Conservation (phyloP, 352 stramenopile species). For the Phytophthora pinifolia region DNA sequence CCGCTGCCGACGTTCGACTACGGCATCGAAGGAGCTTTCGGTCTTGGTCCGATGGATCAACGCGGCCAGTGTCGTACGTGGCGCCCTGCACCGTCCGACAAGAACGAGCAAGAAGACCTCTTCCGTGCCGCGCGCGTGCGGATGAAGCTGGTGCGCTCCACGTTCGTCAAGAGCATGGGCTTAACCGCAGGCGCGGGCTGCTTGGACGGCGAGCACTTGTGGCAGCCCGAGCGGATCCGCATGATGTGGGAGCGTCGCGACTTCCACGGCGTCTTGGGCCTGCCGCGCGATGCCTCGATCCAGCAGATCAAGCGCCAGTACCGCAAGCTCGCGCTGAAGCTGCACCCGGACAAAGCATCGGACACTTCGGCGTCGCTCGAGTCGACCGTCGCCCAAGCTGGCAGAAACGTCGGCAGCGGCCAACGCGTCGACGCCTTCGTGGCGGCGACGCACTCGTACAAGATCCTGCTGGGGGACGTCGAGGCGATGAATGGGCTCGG, state of each 20-base stretch:
- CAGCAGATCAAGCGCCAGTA: constrained; percentile 85
- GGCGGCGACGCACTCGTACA: constrained; percentile 77
- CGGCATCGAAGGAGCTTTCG: constrained; percentile 34
- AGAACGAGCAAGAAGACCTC: constrained; percentile 76
- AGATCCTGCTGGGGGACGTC: constrained; percentile 56
- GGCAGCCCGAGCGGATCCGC: constrained; percentile 74
- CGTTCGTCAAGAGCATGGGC: constrained; percentile 37
- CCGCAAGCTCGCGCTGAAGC: constrained; percentile 80
- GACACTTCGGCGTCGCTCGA: constrained; percentile 39
- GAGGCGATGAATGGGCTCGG: constrained; percentile 34
- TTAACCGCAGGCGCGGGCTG: constrained; percentile 30
- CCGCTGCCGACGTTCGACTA: constrained; percentile 43
- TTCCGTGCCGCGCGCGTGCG: constrained; percentile 72
- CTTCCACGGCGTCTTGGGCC: constrained; percentile 71
- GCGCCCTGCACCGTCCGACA: constrained; percentile 41
- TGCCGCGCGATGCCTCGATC: constrained; percentile 57
- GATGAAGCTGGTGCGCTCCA: constrained; percentile 77
- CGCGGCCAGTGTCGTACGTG: constrained; percentile 33
- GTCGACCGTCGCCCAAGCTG: constrained; percentile 27
- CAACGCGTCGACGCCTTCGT: constrained; percentile 81
- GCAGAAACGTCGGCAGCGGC: constrained; percentile 16
- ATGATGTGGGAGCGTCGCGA: constrained; percentile 83
- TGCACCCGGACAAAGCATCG: constrained; percentile 77
- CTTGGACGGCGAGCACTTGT: constrained; percentile 69
- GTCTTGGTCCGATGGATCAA: constrained; percentile 22